Evolutionary conservation across 768 basidiomycete genomes (phyloP), one percentile per base, ranked within the genome.

Genomic region (Pholiota molesta): DNA sequence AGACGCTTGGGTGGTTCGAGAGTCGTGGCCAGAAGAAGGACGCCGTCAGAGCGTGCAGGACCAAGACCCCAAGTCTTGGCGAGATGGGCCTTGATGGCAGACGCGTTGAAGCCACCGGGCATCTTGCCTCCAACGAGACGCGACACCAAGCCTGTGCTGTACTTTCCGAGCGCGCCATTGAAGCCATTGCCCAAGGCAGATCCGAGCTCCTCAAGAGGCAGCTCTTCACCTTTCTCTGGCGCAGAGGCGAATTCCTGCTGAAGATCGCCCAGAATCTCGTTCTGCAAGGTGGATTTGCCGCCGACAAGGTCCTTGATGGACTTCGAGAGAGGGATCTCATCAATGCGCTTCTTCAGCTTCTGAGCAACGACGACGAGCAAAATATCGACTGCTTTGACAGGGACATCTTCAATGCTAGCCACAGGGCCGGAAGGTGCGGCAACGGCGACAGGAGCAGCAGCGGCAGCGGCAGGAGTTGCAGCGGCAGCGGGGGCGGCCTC

Each of bases 231-330:
- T 80, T 99, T 99, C 80, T 99, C 97, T 0, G 97, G 97, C 1
- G 97, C 94, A 8, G 94, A 92, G 4, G 88, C 70, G 74, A 99
- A 99, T 74, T 99, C 97, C 69, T 94, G 86, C 71, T 97, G 95
- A 40, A 99, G 83, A 72, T 99, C 97, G 52, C 97, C 97, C 47
- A 99, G 80, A 64, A 99, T 98, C 74, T 99, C 97, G 74, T 99
- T 99, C 78, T 99, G 97, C 62, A 99, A 81, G 0, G 97, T 99
- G 17, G 97, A 99, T 78, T 99, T 99, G 66, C 97, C 97, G 29
- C 95, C 95, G 51, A 97, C 96, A 59, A 99, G 90, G 69, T 99
- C 97, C 77, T 99, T 99, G 82, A 99, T 95, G 0, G 95, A 91
- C 76, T 99, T 99, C 63, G 87, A 84, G 7, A 95, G 79, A 5